Evolutionary conservation across 1,139 yeast species (phyloP).

Genomic region (Sugiyamaella pinicola): DNA sequence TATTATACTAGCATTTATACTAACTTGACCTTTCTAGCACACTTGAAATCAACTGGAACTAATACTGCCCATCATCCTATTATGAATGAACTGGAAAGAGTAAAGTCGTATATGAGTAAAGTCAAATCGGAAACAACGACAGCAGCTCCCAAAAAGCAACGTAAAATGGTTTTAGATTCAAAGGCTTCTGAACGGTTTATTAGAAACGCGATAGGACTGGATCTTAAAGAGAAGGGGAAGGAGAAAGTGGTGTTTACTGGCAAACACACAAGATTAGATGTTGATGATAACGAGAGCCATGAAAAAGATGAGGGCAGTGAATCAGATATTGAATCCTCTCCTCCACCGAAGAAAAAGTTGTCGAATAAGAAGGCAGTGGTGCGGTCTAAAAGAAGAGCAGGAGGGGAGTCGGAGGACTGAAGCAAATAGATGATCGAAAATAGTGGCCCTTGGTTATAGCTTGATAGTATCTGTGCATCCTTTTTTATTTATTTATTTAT

Average conservation of each 20-base stretch:
- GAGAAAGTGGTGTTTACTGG: slow-evolving; percentile 7
- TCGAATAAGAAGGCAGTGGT: slow-evolving; percentile 8
- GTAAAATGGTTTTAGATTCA: slow-evolving; percentile 33
- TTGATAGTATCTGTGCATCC: too few species aligned
- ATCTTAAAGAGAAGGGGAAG: slow-evolving; percentile 39
- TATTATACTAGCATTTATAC: slow-evolving; percentile 8
- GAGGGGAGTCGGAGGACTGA: not conserved
- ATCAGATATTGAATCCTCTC: not conserved
- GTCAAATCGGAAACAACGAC: slow-evolving; percentile 49
- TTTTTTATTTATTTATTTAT: too few species aligned
- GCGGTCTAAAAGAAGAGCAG: not conserved
- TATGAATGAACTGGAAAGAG: slow-evolving; percentile 68
- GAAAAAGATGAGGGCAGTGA: not conserved
- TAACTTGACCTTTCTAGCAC: slow-evolving; percentile 51
- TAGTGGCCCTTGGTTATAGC: too few species aligned
- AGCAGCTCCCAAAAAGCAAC: slow-evolving; percentile 5
- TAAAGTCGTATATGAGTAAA: slow-evolving; percentile 68
- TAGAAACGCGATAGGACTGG: slow-evolving; percentile 50
- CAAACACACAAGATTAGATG: slow-evolving; percentile 16
- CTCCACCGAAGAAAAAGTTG: not conserved
- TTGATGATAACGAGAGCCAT: not conserved
- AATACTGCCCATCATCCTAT: slow-evolving; percentile 63
- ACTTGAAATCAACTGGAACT: slow-evolving; percentile 61
- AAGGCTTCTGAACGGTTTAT: slow-evolving; percentile 51
- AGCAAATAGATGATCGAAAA: too few species aligned